Conservation (phyloP, 1,284 basidiomycete species). For the Cutaneotrichosporon spelunceum region DNA sequence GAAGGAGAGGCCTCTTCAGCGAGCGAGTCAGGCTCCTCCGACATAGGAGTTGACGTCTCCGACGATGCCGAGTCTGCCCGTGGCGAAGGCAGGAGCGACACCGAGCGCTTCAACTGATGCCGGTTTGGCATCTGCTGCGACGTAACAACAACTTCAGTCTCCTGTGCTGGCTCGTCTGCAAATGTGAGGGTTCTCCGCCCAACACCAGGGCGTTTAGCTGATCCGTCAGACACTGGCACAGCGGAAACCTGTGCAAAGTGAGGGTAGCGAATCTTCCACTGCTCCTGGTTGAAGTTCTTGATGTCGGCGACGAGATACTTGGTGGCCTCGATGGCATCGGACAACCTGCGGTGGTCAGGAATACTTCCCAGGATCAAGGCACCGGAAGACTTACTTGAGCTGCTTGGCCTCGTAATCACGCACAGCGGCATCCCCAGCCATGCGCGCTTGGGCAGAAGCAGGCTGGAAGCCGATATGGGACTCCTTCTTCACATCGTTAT, state of each 20-base stretch:
- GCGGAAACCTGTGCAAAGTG: slow-evolving; percentile 38
- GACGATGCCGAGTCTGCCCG: background rate
- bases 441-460: slow-evolving; percentile 33
- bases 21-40: background rate
- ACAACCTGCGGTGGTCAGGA: slow-evolving; percentile 57
- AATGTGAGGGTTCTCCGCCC: slow-evolving; percentile 71
- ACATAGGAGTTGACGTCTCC: background rate
- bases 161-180: slow-evolving; percentile 68
- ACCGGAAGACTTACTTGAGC: slow-evolving; percentile 34
- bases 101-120: slow-evolving; percentile 54
- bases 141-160: slow-evolving; percentile 64
- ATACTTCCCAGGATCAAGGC: background rate
- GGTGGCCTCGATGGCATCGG: slow-evolving; percentile 69
- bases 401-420: slow-evolving; percentile 50
- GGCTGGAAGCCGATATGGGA: slow-evolving; percentile 41
- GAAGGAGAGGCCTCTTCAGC: slow-evolving; percentile 13
- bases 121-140: slow-evolving; percentile 54
- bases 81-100: slow-evolving; percentile 11
- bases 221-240: slow-evolving; percentile 54
- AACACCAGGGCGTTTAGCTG: slow-evolving; percentile 52
- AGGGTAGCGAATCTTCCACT: slow-evolving; percentile 86
- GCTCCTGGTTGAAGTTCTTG: slow-evolving; percentile 74
- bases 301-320: slow-evolving; percentile 68
- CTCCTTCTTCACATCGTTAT: slow-evolving; percentile 39
- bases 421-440: slow-evolving; percentile 41